These are phyloP conservation scores for Fusarium mundagurra DNA, from an alignment of 2,329 filamentous ascomycete species.

Conservation along the genomic window DNA sequence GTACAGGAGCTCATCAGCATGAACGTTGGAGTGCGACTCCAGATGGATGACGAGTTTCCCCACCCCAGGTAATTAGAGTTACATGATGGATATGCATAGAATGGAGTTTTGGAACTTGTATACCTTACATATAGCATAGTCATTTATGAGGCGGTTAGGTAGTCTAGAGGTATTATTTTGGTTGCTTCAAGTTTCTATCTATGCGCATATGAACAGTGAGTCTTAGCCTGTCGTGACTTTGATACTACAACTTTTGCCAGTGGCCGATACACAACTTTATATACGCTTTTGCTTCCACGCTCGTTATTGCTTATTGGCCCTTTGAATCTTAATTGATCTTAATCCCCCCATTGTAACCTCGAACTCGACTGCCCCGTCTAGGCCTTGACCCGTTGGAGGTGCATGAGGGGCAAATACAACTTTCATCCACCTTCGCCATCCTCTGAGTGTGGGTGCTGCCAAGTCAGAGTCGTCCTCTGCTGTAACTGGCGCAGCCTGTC, in stretches of 20 bases:
- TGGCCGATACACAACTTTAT: not conserved
- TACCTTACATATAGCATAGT: conserved; percentile 32
- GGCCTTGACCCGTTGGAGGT: conserved; percentile 58
- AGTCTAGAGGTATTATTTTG: conserved; percentile 19
- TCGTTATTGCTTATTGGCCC: not conserved
- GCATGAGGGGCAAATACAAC: conserved; percentile 89
- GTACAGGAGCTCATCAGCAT: conserved; percentile 97
- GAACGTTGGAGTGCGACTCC: conserved; percentile 95
- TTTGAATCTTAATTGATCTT: conserved; percentile 44
- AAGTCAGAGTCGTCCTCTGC: conserved; percentile 54
- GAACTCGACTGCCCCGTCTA: conserved; percentile 71
- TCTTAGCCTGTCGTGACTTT: not conserved
- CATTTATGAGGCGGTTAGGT: conserved; percentile 10
- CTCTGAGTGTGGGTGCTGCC: conserved; percentile 59
- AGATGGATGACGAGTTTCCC: conserved; percentile 94
- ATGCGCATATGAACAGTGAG: not conserved
- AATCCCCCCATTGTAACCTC: conserved; percentile 77
- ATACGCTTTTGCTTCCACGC: not conserved
- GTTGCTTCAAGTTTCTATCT: conserved; percentile 1
- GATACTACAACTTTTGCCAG: not conserved
- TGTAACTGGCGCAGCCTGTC: conserved; percentile 48
- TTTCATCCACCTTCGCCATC: conserved; percentile 82
- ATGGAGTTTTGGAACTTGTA: conserved; percentile 33
- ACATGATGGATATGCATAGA: conserved; percentile 11
- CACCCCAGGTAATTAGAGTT: conserved; percentile 56